Base-by-base conservation (phyloP, 495 filamentous ascomycete species). In the Cercophora newfieldiana region DNA sequence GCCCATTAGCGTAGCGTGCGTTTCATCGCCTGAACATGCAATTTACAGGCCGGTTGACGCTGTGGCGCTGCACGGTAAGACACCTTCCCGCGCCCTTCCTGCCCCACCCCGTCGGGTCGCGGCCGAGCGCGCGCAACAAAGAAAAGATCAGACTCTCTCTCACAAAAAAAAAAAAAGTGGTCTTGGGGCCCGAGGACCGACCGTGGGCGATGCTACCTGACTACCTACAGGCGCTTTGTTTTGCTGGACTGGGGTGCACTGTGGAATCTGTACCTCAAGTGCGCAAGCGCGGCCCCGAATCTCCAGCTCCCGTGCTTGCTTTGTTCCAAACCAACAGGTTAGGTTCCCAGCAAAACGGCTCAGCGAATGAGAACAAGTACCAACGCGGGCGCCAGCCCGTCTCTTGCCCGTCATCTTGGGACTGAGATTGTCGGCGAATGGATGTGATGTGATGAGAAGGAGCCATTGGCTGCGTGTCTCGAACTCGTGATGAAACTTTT, bases 311-410 rank as follows among this genome's bases (percentile, higher is more conserved):
- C 54, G 54, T 57, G 37, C 30, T 19, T 28, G 21, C 30, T 57
- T 57, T 7, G 55, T 57, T 44, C 37, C 37, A 44, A 16, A 14
- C 37, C 37, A 44, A 16, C 10, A 44, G 10, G 10, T 28, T 57
- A 26, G 55, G n/a, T 28, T 62, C 51, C 59, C 59, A 62, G 25
- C 59, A 19, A 54, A 54, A 50, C 61, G 61, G 49, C n/a, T n/a
- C 61, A 63, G 48, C 61, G 61, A 63, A 63, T 63, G 33, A 63
- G 31, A 63, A 49, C 26, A n/a, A 31, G 51, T 56, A 63, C 61
- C 61, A 63, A 28, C 49, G 44, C 60, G 44, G 26, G 24, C 44
- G 44, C n/a, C 60, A 28, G 50, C 50, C 50, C 49, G 49, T 49
- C 47, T 26, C 21, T 31, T n/a, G 12, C 16, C 50, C 12, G 25